Evolutionary conservation across 768 basidiomycete species (phyloP).

Genomic region (Calocera viscosa): DNA sequence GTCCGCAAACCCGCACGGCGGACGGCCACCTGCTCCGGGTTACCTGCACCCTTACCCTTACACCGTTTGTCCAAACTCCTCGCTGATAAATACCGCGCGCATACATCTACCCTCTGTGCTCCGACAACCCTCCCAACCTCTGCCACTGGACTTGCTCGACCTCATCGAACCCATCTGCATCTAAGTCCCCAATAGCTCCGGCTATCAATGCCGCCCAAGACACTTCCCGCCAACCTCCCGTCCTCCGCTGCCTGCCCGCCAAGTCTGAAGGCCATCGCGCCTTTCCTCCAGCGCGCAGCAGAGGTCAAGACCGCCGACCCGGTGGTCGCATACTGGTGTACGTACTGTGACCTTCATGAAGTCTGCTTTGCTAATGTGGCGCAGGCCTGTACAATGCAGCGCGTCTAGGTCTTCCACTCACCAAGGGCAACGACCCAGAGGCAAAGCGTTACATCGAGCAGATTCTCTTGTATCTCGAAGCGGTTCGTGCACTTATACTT

Average conservation of each 20-base stretch:
- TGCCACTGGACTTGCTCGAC: background rate
- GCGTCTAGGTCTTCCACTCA: slow-evolving; percentile 7
- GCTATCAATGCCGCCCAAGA: background rate
- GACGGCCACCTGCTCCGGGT: background rate
- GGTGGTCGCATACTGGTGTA: slow-evolving; percentile 92
- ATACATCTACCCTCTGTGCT: background rate
- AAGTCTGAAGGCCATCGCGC: slow-evolving; percentile 43
- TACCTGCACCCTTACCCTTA: background rate
- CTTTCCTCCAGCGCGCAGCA: slow-evolving; percentile 80
- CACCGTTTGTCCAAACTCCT: background rate
- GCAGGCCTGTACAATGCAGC: background rate
- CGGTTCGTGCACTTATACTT: background rate
- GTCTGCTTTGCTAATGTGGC: background rate
- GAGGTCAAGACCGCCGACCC: slow-evolving; percentile 76
- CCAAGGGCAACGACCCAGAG: background rate
- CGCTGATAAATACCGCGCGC: background rate
- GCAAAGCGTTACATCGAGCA: background rate
- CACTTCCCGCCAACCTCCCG: background rate
- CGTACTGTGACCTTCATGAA: slow-evolving; percentile 24
- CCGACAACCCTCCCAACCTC: background rate
- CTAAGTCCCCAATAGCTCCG: background rate
- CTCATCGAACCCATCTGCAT: background rate
- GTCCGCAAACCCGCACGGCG: too few relatives aligned
- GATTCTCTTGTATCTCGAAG: slow-evolving; percentile 9
- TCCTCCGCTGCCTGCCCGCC: slow-evolving; percentile 12